Percentiles rank a stretch among this genome's conserved stretches.
phyloP scores from a whole-genome alignment of 129 eudicot genomes.

The Flaveria bidentis region DNA sequence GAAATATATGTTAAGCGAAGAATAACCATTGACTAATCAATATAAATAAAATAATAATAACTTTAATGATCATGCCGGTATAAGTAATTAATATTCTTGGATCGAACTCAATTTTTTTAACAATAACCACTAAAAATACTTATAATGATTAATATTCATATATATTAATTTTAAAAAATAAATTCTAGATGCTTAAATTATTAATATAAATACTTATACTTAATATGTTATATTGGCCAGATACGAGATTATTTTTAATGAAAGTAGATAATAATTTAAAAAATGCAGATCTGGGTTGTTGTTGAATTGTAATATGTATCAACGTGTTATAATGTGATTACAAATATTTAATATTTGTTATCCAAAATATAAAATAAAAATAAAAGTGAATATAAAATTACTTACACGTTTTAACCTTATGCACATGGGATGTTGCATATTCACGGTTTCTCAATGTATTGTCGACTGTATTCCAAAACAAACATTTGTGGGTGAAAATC shows the following conservation, averaged over 20 bases:
- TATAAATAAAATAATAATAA: neutral
- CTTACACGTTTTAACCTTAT: conserved; percentile 15
- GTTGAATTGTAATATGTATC: neutral
- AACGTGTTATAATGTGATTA: neutral
- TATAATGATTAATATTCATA: neutral
- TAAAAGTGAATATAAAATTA: conserved; percentile 15
- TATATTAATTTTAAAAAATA: neutral
- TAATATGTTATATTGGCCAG: neutral
- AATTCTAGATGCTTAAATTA: neutral
- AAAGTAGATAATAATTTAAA: neutral
- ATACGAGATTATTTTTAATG: neutral
- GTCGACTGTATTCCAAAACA: neutral
- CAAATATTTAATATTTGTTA: neutral
- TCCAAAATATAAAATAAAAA: neutral
- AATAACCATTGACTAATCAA: neutral
- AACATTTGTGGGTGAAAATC: neutral
- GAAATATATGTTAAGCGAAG: neutral
- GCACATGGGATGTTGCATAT: conserved; percentile 16
- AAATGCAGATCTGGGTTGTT: neutral
- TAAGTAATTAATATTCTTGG: neutral
- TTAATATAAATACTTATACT: neutral
- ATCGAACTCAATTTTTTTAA: neutral
- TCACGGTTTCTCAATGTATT: neutral
- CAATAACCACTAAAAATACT: neutral
- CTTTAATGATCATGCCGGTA: neutral